These are phyloP conservation scores for Coemansia sp. DNA, from an alignment of 192 early-diverging fungal genomes.

Conservation along the genomic window DNA sequence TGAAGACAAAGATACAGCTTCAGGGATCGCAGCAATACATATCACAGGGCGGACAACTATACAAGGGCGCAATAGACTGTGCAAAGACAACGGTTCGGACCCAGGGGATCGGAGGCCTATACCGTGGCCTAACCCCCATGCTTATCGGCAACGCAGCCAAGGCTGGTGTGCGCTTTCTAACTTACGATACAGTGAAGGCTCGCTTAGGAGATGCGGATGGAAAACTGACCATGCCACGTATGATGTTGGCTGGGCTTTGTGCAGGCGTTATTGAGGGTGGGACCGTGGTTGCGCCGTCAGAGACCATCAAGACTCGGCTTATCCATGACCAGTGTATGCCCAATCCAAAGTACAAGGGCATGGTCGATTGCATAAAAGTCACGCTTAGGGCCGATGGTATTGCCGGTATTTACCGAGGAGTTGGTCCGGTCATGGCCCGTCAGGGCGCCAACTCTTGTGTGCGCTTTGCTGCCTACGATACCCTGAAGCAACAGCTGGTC, in stretches of 20 bases:
- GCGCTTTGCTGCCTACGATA: conserved; percentile 79
- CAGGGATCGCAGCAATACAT: conserved; percentile 52
- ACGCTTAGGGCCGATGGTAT: conserved; percentile 71
- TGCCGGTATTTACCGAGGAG: conserved; percentile 81
- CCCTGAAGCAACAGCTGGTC: conserved; percentile 57
- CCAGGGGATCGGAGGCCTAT: conserved; percentile 71
- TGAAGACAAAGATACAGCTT: conserved; percentile 95
- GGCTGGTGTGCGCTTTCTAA: conserved; percentile 86
- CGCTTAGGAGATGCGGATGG: conserved; percentile 66
- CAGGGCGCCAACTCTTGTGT: conserved; percentile 97
- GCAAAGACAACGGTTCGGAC: conserved; percentile 61
- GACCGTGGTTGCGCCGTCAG: conserved; percentile 85
- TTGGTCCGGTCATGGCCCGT: conserved; percentile 85
- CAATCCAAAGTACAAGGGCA: conserved; percentile 70
- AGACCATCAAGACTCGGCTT: conserved; percentile 95
- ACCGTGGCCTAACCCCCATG: conserved; percentile 84
- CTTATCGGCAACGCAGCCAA: conserved; percentile 89
- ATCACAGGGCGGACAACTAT: conserved; percentile 39
- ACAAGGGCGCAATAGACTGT: conserved; percentile 79
- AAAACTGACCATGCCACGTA: conserved; percentile 58
- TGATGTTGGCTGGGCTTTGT: conserved; percentile 73
- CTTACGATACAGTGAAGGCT: conserved; percentile 81
- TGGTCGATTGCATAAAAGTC: conserved; percentile 63
- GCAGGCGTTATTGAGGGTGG: conserved; percentile 86
- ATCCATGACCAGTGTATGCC: conserved; percentile 83